Evolutionary conservation across 495 filamentous ascomycete genomes (phyloP), one percentile per base, ranked within the genome.

Genomic region (Hyphodiscus hymeniophilus): DNA sequence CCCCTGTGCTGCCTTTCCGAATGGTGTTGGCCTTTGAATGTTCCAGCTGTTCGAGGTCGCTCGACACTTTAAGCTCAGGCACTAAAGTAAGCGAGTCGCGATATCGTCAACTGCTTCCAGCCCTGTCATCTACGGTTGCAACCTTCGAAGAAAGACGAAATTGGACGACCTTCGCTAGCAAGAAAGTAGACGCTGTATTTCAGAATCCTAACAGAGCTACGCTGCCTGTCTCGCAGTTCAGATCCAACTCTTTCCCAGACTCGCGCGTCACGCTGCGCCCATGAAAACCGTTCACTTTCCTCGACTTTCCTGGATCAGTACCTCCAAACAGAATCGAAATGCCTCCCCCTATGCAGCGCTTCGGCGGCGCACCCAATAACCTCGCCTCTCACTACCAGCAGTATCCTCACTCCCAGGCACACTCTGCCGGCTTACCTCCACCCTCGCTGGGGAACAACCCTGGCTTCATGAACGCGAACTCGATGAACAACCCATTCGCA

Each of bases 401-500:
- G 45, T 68, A 71, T 48, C 63, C 65, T 33, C 72, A 77, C 52
- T 66, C 75, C 32, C 74, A 72, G 54, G 70, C 74, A 38, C 69
- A 67, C 58, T 69, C 71, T 49, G 62, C 74, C 39, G 69, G 76
- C 50, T 69, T 84, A 16, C 80, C 80, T 34, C 75, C 76, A 47
- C 78, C 78, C 47, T 76, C 73, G 22, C 69, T 81, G 24, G 72
- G 70, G 42, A 65, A 67, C 47, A 78, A 82, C 51, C 78, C 78
- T 39, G 68, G 68, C 35, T 84, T 82, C 61, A 72, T 71, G 33
- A 83, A 81, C 58, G 72, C 78, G 31, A 83, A 79, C 57, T 75
- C 74, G 40, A 84, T 75, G 61, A 75, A 76, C 53, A 85, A 82
- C 51, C 81, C 81, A 0, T 89, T 89, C 59, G 71, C 74, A 21